A percentile compares a stretch with the other conserved stretches of the same genome.
phyloP scores from a whole-genome alignment of 768 basidiomycete genomes.

The Lentinula edodes region DNA sequence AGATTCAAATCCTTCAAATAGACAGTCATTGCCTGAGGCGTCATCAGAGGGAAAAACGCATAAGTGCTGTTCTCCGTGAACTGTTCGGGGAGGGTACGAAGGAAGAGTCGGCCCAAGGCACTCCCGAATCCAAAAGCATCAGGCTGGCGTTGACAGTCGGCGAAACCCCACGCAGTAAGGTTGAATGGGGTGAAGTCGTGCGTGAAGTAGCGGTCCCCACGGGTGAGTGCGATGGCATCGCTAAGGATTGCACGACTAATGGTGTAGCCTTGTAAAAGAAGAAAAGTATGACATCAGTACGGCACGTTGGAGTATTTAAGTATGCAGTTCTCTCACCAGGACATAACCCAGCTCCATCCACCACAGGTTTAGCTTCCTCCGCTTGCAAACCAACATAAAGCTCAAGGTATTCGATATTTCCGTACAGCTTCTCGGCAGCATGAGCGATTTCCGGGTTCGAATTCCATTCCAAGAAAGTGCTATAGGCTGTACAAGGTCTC shows the following conservation, averaged over 20 bases:
- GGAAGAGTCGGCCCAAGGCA: slow-evolving; percentile 66
- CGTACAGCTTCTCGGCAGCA: slow-evolving; percentile 75
- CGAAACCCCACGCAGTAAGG: slow-evolving; percentile 79
- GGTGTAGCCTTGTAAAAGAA: slow-evolving; percentile 52
- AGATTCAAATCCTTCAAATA: slow-evolving; percentile 53
- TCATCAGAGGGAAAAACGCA: slow-evolving; percentile 88
- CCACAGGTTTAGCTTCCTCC: slow-evolving; percentile 68
- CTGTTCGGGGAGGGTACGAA: slow-evolving; percentile 68
- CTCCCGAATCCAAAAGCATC: slow-evolving; percentile 60
- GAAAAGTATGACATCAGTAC: too few relatives aligned
- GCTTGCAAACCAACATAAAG: slow-evolving; percentile 80
- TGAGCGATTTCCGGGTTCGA: slow-evolving; percentile 59
- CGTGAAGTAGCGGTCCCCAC: slow-evolving; percentile 80
- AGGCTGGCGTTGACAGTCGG: slow-evolving; percentile 74
- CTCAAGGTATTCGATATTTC: slow-evolving; percentile 70
- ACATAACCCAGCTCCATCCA: slow-evolving; percentile 79
- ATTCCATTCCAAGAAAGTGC: slow-evolving; percentile 79
- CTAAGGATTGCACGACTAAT: slow-evolving; percentile 81
- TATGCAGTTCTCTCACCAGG: slow-evolving; percentile 45
- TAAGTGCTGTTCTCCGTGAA: slow-evolving; percentile 68
- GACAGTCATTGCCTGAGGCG: slow-evolving; percentile 60
- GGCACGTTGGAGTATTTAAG: not conserved
- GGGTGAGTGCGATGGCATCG: slow-evolving; percentile 82
- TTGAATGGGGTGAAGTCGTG: slow-evolving; percentile 79
- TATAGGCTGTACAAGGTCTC: slow-evolving; percentile 43